Evolutionary conservation across 164 flowering plant genomes (phyloP), one percentile per base, ranked within the genome.

Genomic region (Stephania yunnanensis): DNA sequence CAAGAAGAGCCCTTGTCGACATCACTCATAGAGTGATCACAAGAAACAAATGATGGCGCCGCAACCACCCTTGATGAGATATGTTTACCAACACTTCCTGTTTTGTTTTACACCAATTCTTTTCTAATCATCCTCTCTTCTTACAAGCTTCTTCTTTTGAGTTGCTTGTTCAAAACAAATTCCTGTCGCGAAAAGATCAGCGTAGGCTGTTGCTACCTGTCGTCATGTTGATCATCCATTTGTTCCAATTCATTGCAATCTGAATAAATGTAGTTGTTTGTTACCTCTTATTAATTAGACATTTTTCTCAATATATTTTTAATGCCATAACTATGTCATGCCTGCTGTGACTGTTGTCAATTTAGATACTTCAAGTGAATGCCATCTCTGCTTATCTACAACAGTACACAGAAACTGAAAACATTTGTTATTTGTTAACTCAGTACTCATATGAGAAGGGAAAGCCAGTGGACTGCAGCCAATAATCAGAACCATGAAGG

Each of bases 1-100:
- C 92, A 46, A 95, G 98, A 75, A 82, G 91, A 70, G 97, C 99
- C 15, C 95, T 95, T 19, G 79, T 92, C 65, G 95, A 91, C 71
- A 86, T 95, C 36, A 90, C 97, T 7, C 87, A 87, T 0, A 85
- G 83, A 79, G 95, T 95, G 78, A 87, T 93, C 46, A 87, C 89
- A 30, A 87, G 99, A 87, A 88, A 87, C 11, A 92, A 95, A 81
- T 95, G 82, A 61, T 61, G 66, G 25, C 66, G 2, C 2, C 20
- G 20, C 64, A 58, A 12, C 66, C 66, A n/a, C 19, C 66, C 25
- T 25, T 61, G 20, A 61, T 61, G 20, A 61, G 20, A 19, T 61
- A 61, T 61, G 6, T 58, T 58, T 58, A 58, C 20, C 66, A 61
- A 25, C 25, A 25, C 25, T 25, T n/a, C 20, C 66, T 25, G n/a